Conservation (phyloP, 1,284 basidiomycete genomes). For the Ceratobasidium sp. region DNA sequence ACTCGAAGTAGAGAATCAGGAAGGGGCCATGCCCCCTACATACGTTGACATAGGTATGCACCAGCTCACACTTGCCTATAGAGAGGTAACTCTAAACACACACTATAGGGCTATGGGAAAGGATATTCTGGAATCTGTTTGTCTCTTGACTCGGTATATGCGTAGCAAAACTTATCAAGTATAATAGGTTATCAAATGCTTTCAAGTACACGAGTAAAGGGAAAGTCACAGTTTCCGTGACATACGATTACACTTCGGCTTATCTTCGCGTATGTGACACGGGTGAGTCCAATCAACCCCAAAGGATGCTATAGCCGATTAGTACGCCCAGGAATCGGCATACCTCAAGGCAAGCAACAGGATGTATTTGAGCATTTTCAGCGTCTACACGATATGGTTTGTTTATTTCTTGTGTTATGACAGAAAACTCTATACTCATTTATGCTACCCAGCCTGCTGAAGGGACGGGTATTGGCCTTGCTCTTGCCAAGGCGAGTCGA, state of each 20-base stretch:
- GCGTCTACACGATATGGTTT: slow-evolving; percentile 43
- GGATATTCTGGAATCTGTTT: slow-evolving; percentile 45
- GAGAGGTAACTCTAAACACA: slow-evolving; percentile 43
- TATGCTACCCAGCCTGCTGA: slow-evolving; percentile 46
- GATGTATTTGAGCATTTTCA: slow-evolving; percentile 49
- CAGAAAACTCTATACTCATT: not conserved
- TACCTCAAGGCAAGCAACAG: slow-evolving; percentile 43
- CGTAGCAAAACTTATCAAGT: slow-evolving; percentile 35
- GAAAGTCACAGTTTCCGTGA: slow-evolving; percentile 43
- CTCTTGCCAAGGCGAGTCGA: slow-evolving; percentile 44
- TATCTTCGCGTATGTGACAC: slow-evolving; percentile 47
- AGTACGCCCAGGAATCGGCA: slow-evolving; percentile 44
- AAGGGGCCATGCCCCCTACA: slow-evolving; percentile 37
- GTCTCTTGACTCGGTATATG: not conserved
- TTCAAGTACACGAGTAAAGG: slow-evolving; percentile 48
- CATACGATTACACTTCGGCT: slow-evolving; percentile 40
- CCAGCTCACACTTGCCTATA: not conserved
- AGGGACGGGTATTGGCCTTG: slow-evolving; percentile 49
- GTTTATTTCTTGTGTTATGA: not conserved
- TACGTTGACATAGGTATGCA: slow-evolving; percentile 5
- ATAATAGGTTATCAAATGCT: slow-evolving; percentile 46
- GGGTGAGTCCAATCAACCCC: slow-evolving; percentile 2
- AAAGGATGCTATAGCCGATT: slow-evolving; percentile 40
- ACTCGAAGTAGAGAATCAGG: slow-evolving; percentile 43
- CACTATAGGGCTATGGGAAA: slow-evolving; percentile 48